These are phyloP conservation scores for Hymenoscyphus repandus DNA, from an alignment of 2,329 filamentous ascomycete genomes.

Conservation along the genomic window DNA sequence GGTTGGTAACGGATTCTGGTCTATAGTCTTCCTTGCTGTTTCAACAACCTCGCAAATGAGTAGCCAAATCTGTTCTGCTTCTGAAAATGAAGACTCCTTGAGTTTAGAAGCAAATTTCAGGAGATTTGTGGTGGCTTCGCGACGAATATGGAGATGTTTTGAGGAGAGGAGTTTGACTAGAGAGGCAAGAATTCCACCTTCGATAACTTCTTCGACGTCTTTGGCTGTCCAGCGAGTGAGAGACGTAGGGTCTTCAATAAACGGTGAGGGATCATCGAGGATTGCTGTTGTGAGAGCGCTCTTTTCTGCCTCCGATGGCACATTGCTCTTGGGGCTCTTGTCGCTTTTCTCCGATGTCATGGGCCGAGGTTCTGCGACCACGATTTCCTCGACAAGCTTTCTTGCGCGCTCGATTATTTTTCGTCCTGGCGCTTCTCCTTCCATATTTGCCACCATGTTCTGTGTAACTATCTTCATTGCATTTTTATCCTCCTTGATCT, in stretches of 20 bases:
- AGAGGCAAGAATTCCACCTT: conserved; percentile 66
- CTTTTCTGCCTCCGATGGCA: conserved; percentile 13
- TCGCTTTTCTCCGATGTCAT: background rate
- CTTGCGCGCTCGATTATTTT: conserved; percentile 22
- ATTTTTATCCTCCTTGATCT: conserved; percentile 44
- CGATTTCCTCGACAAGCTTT: conserved; percentile 25
- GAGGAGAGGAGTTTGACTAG: conserved; percentile 75
- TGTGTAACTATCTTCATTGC: conserved; percentile 42
- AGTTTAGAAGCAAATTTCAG: conserved; percentile 59
- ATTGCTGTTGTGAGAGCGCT: conserved; percentile 12
- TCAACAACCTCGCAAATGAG: conserved; percentile 76
- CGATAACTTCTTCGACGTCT: conserved; percentile 70
- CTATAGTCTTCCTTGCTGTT: conserved; percentile 54
- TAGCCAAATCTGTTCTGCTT: conserved; percentile 73
- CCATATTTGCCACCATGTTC: conserved; percentile 34
- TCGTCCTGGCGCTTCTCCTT: conserved; percentile 34
- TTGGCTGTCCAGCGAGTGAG: conserved; percentile 67
- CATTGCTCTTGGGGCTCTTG: background rate
- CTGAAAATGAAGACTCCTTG: conserved; percentile 65
- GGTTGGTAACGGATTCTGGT: conserved; percentile 59
- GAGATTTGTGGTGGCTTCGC: conserved; percentile 68
- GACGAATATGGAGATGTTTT: conserved; percentile 66
- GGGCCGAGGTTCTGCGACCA: conserved; percentile 14
- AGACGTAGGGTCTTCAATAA: conserved; percentile 41
- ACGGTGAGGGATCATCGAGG: conserved; percentile 9